phyloP scores from a whole-genome alignment of 139 green algal genomes.

The Penium margaritaceum region DNA sequence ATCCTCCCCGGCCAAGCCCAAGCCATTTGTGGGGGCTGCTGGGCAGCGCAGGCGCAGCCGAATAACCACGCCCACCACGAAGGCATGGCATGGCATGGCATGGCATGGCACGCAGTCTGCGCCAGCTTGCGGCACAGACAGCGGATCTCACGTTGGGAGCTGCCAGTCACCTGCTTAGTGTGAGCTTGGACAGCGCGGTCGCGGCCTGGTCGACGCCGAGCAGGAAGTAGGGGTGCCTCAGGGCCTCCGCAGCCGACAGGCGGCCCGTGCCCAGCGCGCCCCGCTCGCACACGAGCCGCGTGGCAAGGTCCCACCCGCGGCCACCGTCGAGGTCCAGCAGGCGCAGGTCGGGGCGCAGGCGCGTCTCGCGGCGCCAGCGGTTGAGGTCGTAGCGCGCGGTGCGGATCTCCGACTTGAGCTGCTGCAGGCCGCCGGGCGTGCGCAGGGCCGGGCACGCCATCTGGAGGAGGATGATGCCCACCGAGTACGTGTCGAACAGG shows the following conservation, averaged over 20 bases:
- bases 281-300: conserved; percentile 40
- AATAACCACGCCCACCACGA: no score
- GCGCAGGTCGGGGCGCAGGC: conserved; percentile 36
- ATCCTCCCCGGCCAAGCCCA: no score
- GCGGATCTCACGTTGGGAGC: no score
- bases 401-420: conserved; percentile 49
- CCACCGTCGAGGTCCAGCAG: conserved; percentile 49
- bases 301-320: conserved; percentile 49
- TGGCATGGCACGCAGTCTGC: no score
- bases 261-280: conserved; percentile 30
- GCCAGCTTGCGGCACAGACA: no score
- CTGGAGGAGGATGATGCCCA: conserved; percentile 52
- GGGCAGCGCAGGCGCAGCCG: no score
- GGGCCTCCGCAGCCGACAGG: conserved; percentile 27
- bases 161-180: no score
- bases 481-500: conserved; percentile 57
- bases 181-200: conserved; percentile 24
- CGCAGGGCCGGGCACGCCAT: conserved; percentile 44
- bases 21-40: no score
- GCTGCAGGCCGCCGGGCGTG: conserved; percentile 27
- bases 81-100: no score
- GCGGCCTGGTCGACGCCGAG: conserved; percentile 30
- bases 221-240: conserved; percentile 50
- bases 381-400: conserved; percentile 46
- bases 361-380: conserved; percentile 37